Evolutionary conservation across 352 stramenopile genomes (phyloP).

Genomic region (Phytopythium vexans): DNA sequence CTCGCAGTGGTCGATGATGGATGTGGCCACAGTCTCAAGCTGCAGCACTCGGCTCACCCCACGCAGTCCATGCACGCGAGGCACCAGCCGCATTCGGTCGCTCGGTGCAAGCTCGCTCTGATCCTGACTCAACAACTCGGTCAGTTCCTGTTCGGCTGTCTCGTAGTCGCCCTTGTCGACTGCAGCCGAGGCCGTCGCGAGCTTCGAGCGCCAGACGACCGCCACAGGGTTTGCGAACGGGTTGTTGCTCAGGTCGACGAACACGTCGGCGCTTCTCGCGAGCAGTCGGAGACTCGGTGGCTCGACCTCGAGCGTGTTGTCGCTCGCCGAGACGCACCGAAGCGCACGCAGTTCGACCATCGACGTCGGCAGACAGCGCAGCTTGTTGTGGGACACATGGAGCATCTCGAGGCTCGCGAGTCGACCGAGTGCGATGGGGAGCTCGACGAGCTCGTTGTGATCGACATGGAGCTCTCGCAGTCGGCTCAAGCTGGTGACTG

Average conservation of each 20-base stretch:
- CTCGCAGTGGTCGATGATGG: too few relatives aligned
- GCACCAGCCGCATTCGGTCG: too few relatives aligned
- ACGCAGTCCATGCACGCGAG: too few relatives aligned
- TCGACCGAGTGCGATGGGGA: constrained; percentile 35
- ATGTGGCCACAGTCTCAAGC: too few relatives aligned
- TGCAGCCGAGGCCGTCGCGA: constrained; percentile 19
- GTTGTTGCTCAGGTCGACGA: constrained; percentile 65
- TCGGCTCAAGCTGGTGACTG: constrained; percentile 24
- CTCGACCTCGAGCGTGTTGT: constrained; percentile 35
- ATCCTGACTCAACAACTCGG: constrained; percentile 13
- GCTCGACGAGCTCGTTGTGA: constrained; percentile 27
- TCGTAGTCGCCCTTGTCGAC: constrained; percentile 26
- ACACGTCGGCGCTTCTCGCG: constrained; percentile 18
- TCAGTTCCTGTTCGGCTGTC: constrained; percentile 24
- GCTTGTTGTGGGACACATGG: constrained; percentile 42
- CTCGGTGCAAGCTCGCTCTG: too few relatives aligned
- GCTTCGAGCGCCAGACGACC: neutral
- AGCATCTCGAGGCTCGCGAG: constrained; percentile 32
- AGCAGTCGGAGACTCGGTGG: constrained; percentile 22
- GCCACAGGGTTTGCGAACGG: constrained; percentile 23
- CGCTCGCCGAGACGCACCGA: constrained; percentile 34
- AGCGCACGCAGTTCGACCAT: constrained; percentile 34
- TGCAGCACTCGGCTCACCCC: too few relatives aligned
- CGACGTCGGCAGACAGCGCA: constrained; percentile 48
- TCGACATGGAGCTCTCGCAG: constrained; percentile 35